Evolutionary conservation across 2,329 filamentous ascomycete genomes (phyloP).

Genomic region (Cadophora sp.): DNA sequence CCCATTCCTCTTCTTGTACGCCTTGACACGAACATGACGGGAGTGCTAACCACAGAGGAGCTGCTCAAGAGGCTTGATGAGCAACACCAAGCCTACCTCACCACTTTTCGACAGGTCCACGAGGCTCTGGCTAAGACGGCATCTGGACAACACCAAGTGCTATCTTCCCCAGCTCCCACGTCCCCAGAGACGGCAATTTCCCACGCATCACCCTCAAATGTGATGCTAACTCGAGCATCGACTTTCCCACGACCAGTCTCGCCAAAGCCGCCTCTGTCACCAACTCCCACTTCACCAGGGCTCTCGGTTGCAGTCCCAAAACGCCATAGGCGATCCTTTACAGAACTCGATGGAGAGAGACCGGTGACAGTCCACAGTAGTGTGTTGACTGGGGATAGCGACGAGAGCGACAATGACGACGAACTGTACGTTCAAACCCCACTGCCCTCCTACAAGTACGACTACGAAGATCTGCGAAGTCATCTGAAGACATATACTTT

Average conservation of each 20-base stretch:
- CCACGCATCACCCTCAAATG: slow-evolving; percentile 5
- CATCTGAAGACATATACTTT: slow-evolving; percentile 53
- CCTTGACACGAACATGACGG: slow-evolving; percentile 6
- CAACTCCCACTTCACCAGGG: slow-evolving; percentile 13
- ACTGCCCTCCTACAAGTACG: slow-evolving; percentile 49
- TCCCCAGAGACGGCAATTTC: slow-evolving; percentile 3
- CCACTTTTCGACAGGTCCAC: slow-evolving; percentile 38
- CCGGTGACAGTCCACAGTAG: slow-evolving; percentile 33
- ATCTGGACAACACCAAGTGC: neutral
- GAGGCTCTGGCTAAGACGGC: slow-evolving; percentile 35
- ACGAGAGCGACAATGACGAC: slow-evolving; percentile 48
- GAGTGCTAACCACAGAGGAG: slow-evolving; percentile 31
- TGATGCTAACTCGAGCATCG: slow-evolving; percentile 16
- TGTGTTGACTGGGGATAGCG: slow-evolving; percentile 45
- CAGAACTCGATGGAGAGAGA: slow-evolving; percentile 26
- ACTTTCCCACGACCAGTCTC: slow-evolving; percentile 13
- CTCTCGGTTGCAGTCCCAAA: slow-evolving; percentile 13
- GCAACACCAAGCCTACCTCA: slow-evolving; percentile 39
- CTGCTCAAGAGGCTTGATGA: slow-evolving; percentile 39
- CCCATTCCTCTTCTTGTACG: neutral
- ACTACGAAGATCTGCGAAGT: slow-evolving; percentile 52
- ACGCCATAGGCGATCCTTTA: slow-evolving; percentile 25
- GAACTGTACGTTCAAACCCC: slow-evolving; percentile 49
- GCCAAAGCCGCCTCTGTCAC: slow-evolving; percentile 12
- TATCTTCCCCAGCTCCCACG: neutral